Evolutionary conservation across 2,329 filamentous ascomycete genomes (phyloP), one percentile per base, ranked within the genome.

Genomic region (Ceratocystis destructans): DNA sequence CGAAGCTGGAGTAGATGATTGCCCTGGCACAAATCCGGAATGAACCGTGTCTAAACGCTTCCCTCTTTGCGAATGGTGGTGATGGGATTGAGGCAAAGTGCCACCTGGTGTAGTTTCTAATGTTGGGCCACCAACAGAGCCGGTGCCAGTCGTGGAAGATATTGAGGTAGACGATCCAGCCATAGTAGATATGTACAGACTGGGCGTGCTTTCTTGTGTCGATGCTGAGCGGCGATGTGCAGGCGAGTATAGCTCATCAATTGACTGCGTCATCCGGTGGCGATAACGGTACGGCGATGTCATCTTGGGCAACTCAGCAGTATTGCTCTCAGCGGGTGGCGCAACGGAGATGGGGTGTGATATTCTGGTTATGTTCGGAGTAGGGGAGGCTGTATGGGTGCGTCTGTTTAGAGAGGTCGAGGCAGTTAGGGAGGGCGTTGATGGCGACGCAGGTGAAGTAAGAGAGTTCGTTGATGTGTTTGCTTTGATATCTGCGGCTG

Each of bases 221-320:
- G 61, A 66, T 5, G 64, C 41, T 15, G 67, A 45, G 17, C 64
- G 65, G 7, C 55, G 67, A 31, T 64, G 64, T 22, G 53, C 63
- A 41, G 81, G 79, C 45, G 79, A 77, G 28, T 80, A 76, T 64
- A 83, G 70, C 69, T 84, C 82, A 57, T 79, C 79, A 67, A 84
- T 78, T 61, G 83, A 85, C 44, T 81, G 79, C 68, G 78, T 80
- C 68, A 83, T 76, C 70, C 82, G 80, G 70, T 83, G 82, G 67
- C 78, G 78, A 73, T 71, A 70, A 72, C 65, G 67, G 48, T 68
- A 66, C 10, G 67, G 67, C 7, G 67, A 68, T 17, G 67, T 65
- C 20, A 66, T 50, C 20, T 65, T 63, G 22, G 64, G 64, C 22
- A 61, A 33, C 5, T 66, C 64, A 17, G 61, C 53, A 22, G 62